Base-by-base conservation (phyloP, 1,139 yeast species). In the Blastobotrys serpentis region DNA sequence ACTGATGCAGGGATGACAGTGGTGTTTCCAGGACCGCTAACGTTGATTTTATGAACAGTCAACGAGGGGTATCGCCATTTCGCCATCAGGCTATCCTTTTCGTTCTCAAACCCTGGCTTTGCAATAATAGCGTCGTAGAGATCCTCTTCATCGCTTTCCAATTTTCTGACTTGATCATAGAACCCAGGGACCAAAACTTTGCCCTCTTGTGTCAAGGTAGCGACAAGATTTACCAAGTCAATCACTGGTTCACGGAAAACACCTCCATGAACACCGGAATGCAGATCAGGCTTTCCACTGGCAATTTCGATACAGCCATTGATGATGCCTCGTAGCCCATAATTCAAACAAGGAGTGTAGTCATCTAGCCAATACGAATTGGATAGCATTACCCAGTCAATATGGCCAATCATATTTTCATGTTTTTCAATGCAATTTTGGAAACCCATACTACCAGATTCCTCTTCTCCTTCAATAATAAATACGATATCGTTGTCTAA, bases 211-310 rank as follows among this genome's bases (percentile, higher is more conserved):
- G 82, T 77, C 48, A 89, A 70, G 47, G 78, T 77, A 6, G 92
- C 76, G 33, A 90, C 69, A 14, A 90, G 62, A 51, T 83, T 84
- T 45, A 90, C 77, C 63, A 92, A 68, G 62, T 92, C 98, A 72
- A 87, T 79, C 0, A 95, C 82, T 1, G 98, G 98, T 58, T 92
- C 98, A 50, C 85, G 76, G 57, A 81, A 79, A 7, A 85, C 83
- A 51, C 98, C 98, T 42, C 98, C 98, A 68, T 90, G 95, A 13
- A 92, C 95, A 53, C 98, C 98, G 0, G 97, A 88, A 62, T 92
- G 98, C 53, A 95, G 74, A 67, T 92, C 98, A 1, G 95, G 95
- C 53, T 76, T 76, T 51, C 80, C 88, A 44, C 90, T 82, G 47
- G 73, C 71, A 13, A 92, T 75, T 34, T 79, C 79, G 2, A 92